A percentile compares a stretch with the other conserved stretches of the same genome.
phyloP scores from a whole-genome alignment of 1,284 basidiomycete genomes.

The Amylostereum chailletii region DNA sequence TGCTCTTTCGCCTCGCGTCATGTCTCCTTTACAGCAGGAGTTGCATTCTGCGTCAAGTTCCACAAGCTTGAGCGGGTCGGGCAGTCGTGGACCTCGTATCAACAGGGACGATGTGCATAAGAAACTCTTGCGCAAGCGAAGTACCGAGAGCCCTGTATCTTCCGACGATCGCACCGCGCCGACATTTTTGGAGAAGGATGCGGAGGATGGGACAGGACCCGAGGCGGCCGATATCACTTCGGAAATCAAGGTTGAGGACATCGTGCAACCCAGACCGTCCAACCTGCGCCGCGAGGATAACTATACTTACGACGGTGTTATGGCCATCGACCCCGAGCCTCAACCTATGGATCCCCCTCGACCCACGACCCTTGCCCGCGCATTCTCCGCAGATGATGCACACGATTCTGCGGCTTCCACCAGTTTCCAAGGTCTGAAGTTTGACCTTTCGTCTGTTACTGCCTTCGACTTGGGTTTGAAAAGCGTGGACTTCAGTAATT shows the following conservation, averaged over 20 bases:
- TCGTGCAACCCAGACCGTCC: neutral
- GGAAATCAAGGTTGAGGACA: conserved; percentile 5
- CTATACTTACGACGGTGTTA: conserved; percentile 25
- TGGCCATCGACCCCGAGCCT: conserved; percentile 24
- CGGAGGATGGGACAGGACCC: neutral
- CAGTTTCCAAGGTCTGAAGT: conserved; percentile 17
- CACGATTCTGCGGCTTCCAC: conserved; percentile 5
- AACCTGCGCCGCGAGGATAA: conserved; percentile 19
- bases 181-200: neutral
- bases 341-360: conserved; percentile 26
- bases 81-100: conserved; percentile 30
- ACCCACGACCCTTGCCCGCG: conserved; percentile 17
- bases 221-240: conserved; percentile 1
- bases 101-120: conserved; percentile 45
- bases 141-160: conserved; percentile 28
- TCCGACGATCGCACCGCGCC: neutral
- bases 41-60: conserved; percentile 2
- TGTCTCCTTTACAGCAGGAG: conserved; percentile 10
- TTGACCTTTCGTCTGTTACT: conserved; percentile 17
- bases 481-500: conserved; percentile 4
- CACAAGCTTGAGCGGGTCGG: conserved; percentile 8
- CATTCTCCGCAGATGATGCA: conserved; percentile 16
- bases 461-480: conserved; percentile 13
- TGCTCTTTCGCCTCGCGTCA: conserved; percentile 1
- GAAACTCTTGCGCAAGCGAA: conserved; percentile 35